phyloP scores from a whole-genome alignment of 1,284 basidiomycete species.

The Rhizoctonia solani region DNA sequence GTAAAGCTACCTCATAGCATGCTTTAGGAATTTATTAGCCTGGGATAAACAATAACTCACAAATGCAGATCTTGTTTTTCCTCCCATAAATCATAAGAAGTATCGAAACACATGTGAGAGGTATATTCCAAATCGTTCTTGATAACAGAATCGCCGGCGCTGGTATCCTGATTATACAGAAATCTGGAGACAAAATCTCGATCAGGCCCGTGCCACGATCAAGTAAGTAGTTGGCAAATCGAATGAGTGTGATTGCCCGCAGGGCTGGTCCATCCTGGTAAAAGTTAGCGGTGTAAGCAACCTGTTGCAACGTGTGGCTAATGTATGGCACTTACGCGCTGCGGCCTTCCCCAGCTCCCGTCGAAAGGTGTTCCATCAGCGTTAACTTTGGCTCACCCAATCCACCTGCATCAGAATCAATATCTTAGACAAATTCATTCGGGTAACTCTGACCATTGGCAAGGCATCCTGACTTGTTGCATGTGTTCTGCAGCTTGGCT shows the following conservation, averaged over 20 bases:
- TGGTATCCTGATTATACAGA: slow-evolving; percentile 46
- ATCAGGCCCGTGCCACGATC: slow-evolving; percentile 45
- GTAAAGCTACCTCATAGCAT: slow-evolving; percentile 44
- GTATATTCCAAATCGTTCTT: slow-evolving; percentile 56
- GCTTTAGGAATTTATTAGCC: neutral
- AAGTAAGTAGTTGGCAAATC: slow-evolving; percentile 50
- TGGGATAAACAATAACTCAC: slow-evolving; percentile 1
- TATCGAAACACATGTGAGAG: slow-evolving; percentile 45
- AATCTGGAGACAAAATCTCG: slow-evolving; percentile 44
- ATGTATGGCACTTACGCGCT: slow-evolving; percentile 41
- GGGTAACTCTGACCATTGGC: slow-evolving; percentile 1
- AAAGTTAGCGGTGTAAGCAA: slow-evolving; percentile 28
- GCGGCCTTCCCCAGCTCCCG: slow-evolving; percentile 51
- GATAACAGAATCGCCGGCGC: slow-evolving; percentile 43
- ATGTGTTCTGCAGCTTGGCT: slow-evolving; percentile 47
- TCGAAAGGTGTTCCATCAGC: slow-evolving; percentile 48
- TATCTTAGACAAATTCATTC: neutral
- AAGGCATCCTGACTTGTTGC: slow-evolving; percentile 49
- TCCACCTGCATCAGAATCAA: slow-evolving; percentile 47
- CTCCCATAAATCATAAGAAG: slow-evolving; percentile 49
- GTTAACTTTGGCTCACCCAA: slow-evolving; percentile 58
- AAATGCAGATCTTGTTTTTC: slow-evolving; percentile 50
- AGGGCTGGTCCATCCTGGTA: slow-evolving; percentile 52
- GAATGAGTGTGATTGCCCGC: slow-evolving; percentile 49
- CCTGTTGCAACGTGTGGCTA: neutral